Evolutionary conservation across 768 basidiomycete species (phyloP).

Genomic region (Tulasnella sp.): DNA sequence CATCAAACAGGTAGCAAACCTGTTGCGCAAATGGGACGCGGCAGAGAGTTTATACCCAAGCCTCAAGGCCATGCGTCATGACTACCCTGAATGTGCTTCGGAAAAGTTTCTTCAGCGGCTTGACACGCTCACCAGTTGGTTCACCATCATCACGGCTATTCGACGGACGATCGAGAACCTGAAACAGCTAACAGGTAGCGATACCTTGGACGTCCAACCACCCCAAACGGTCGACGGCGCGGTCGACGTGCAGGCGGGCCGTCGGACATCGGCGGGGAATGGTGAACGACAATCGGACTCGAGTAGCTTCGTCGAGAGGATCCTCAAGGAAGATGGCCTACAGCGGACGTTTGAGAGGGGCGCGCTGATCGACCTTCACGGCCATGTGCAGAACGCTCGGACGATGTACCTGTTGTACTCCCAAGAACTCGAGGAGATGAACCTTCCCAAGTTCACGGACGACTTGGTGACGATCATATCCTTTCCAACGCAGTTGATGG

Average conservation of each 20-base stretch:
- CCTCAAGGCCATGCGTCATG: constrained; percentile 62
- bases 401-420: constrained; percentile 75
- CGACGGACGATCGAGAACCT: constrained; percentile 67
- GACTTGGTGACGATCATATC: constrained; percentile 85
- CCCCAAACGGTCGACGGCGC: constrained; percentile 45
- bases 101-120: constrained; percentile 63
- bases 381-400: constrained; percentile 74
- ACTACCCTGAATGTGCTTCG: constrained; percentile 60
- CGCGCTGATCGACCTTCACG: constrained; percentile 73
- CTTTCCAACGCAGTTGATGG: constrained; percentile 91
- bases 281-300: constrained; percentile 43
- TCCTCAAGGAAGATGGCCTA: constrained; percentile 93
- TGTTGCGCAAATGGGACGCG: constrained; percentile 65
- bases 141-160: constrained; percentile 74
- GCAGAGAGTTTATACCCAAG: constrained; percentile 81
- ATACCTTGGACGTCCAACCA: constrained; percentile 68
- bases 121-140: constrained; percentile 87
- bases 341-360: constrained; percentile 89
- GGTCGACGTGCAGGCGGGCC: background rate
- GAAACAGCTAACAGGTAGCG: constrained; percentile 69
- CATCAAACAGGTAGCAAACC: constrained; percentile 46
- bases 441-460: constrained; percentile 79
- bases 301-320: constrained; percentile 81
- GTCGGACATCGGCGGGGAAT: background rate
- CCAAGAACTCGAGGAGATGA: constrained; percentile 67